These are phyloP conservation scores for Lenwebbia sp. DNA, from an alignment of 345 rosid genomes.

Conservation along the genomic window DNA sequence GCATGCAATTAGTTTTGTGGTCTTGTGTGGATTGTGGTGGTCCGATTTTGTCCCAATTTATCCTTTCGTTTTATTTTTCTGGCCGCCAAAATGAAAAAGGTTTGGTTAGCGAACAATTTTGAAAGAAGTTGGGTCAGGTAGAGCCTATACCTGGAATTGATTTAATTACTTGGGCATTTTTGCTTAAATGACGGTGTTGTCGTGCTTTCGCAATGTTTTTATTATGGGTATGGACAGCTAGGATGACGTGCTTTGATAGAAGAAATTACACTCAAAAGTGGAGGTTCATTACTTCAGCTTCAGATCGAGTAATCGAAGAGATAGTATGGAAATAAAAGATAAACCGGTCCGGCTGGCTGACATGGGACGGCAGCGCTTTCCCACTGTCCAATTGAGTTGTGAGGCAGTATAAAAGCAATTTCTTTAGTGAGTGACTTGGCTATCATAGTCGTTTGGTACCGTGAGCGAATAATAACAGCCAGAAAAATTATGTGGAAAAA, in stretches of 20 bases:
- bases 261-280: background rate
- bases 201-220: background rate
- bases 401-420: background rate
- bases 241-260: background rate
- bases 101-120: background rate
- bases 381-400: rapidly evolving
- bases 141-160: background rate
- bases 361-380: background rate
- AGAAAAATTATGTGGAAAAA: background rate
- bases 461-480: background rate
- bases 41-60: background rate
- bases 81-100: background rate
- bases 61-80: background rate
- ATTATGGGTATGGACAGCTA: too few relatives aligned
- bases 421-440: background rate
- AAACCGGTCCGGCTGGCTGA: rapidly evolving
- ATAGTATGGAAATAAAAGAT: background rate
- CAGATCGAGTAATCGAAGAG: background rate
- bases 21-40: background rate
- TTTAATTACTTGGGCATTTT: background rate
- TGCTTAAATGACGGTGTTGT: background rate
- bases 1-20: background rate
- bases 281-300: background rate
- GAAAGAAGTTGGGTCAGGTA: background rate
- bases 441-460: background rate